Percentiles rank a stretch among this genome's conserved stretches.
Conservation (phyloP, 495 filamentous ascomycete genomes). For the Neurospora tetrasperma region DNA sequence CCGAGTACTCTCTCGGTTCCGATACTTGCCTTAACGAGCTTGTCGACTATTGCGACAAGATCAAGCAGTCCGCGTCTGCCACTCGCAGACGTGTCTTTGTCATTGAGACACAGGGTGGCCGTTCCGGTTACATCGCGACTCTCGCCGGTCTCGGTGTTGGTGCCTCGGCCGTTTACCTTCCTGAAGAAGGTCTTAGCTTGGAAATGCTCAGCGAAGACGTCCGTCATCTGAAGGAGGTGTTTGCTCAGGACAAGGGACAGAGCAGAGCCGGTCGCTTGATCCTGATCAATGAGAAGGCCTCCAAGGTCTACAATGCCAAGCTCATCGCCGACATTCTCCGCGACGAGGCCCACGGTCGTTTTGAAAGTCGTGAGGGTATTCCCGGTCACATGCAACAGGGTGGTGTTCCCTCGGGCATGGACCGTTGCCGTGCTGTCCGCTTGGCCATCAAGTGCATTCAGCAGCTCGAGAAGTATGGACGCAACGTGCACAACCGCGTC, state of each 20-base stretch:
- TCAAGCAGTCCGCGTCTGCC: conserved; percentile 91
- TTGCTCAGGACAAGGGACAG: conserved; percentile 78
- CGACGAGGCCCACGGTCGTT: conserved; percentile 82
- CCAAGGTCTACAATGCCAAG: conserved; percentile 80
- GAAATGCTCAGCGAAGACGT: conserved; percentile 90
- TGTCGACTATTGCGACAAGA: conserved; percentile 90
- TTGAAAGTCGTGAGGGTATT: conserved; percentile 87
- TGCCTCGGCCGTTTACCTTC: conserved; percentile 92
- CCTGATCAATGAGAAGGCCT: conserved; percentile 86
- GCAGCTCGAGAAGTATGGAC: conserved; percentile 70
- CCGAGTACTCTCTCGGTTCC: conserved; percentile 91
- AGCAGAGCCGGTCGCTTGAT: conserved; percentile 89
- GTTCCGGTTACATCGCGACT: conserved; percentile 89
- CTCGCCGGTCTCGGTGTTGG: conserved; percentile 82
- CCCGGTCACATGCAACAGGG: conserved; percentile 97
- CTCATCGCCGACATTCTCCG: conserved; percentile 92
- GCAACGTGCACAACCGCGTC: conserved; percentile 55
- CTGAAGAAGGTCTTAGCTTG: conserved; percentile 90
- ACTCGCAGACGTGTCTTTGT: conserved; percentile 91
- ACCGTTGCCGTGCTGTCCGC: conserved; percentile 82
- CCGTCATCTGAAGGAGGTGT: conserved; percentile 75
- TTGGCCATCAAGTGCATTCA: conserved; percentile 87
- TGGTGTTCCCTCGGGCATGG: conserved; percentile 88
- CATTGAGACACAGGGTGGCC: conserved; percentile 93
- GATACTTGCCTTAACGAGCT: conserved; percentile 98